Conservation (phyloP, 352 stramenopile species). For the Pythium graminicola region DNA sequence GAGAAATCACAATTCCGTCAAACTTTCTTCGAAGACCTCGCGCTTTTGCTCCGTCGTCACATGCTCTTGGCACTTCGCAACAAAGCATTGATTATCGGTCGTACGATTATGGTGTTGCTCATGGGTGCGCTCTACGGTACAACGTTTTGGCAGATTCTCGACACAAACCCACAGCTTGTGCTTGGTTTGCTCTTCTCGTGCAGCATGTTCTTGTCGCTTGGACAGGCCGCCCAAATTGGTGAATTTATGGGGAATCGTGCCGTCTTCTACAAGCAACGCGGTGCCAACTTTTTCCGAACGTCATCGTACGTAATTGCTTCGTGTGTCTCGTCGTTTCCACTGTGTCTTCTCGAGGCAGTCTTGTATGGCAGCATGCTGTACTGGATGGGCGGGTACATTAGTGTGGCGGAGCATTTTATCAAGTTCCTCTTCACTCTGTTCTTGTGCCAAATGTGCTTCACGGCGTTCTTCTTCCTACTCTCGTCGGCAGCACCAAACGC, state of each 20-base stretch:
- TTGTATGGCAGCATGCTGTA: conserved; percentile 66
- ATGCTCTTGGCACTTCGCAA: conserved; percentile 61
- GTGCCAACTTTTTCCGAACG: conserved; percentile 84
- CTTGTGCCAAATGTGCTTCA: conserved; percentile 62
- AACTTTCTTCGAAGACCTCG: conserved; percentile 41
- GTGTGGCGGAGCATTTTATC: not conserved
- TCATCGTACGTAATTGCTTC: conserved; percentile 69
- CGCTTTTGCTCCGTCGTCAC: conserved; percentile 47
- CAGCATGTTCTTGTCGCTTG: conserved; percentile 83
- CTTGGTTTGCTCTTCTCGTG: conserved; percentile 85
- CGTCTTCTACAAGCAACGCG: conserved; percentile 88
- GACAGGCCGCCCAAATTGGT: conserved; percentile 70
- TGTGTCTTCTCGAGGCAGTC: conserved; percentile 62
- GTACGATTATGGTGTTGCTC: conserved; percentile 51
- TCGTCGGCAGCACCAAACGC: conserved; percentile 37
- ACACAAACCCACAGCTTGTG: conserved; percentile 50
- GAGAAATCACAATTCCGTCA: conserved; percentile 36
- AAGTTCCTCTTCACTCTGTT: not conserved
- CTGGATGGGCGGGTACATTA: not conserved
- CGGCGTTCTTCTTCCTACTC: conserved; percentile 63
- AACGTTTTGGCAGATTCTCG: conserved; percentile 57
- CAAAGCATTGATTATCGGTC: conserved; percentile 34
- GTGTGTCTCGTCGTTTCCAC: conserved; percentile 43
- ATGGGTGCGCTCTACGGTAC: conserved; percentile 63
- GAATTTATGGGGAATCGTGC: conserved; percentile 67